Base-by-base conservation (phyloP, 495 filamentous ascomycete species). In the Aspergillus ellipticus region DNA sequence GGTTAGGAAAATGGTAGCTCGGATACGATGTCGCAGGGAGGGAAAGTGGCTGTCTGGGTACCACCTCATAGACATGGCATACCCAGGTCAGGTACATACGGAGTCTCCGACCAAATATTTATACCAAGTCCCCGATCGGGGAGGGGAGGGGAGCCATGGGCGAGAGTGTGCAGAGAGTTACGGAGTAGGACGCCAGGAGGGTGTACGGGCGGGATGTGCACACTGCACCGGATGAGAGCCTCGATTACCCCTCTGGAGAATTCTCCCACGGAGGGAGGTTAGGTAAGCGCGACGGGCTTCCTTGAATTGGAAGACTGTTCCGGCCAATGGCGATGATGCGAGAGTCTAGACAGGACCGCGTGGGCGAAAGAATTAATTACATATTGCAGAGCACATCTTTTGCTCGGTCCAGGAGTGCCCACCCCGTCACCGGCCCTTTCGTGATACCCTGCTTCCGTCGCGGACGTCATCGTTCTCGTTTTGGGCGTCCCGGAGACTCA, bases 401-500 rank as follows among this genome's bases (percentile, higher is more conserved):
- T 28, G 41, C 43, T 28, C n/a, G 35, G 11, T n/a, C 49, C 58
- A 50, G 55, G 49, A 42, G 55, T 57, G 50, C 53, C 53, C 46
- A 56, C 42, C 39, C 49, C 43, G 11, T n/a, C 24, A 29, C 33
- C 43, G 35, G 52, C 20, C 57, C 49, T 59, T 61, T 59, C 49
- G 45, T 33, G 39, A 65, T 52, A 50, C 21, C 33, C 51, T 65
- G 56, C 57, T 62, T 64, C 55, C 24, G 58, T 67, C 65, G 62
- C 62, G 56, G 59, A 75, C 73, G 73, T 75, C 71, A 71, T 70
- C 65, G 68, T 56, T 62, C 62, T 68, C 66, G 65, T 66, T 69
- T 74, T 64, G 64, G 61, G 52, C 56, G 53, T 35, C 61, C 62
- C 65, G 63, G 65, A 68, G 63, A 57, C 28, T 62, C 41, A 9